phyloP scores from a whole-genome alignment of 495 filamentous ascomycete species.

The Trichocladium uniseriatum region DNA sequence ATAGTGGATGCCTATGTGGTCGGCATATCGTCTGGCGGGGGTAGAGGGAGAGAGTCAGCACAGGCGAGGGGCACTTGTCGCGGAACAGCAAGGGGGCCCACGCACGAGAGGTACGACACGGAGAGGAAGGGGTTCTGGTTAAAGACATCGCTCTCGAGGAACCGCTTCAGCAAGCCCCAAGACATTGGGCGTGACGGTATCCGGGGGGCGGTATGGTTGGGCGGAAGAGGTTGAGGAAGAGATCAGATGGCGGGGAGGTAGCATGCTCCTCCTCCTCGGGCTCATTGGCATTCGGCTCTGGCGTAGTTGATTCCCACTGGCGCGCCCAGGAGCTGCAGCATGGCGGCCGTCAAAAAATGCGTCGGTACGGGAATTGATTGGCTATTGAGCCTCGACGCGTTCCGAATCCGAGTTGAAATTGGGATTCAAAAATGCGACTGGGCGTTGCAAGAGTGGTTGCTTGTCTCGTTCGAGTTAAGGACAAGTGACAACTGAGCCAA shows the following conservation, averaged over 20 bases:
- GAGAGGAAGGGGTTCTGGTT: conserved; percentile 71
- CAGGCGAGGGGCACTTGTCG: conserved; percentile 4
- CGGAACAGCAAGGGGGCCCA: background rate
- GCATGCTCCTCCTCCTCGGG: conserved; percentile 15
- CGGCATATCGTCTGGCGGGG: conserved; percentile 68
- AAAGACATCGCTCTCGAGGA: conserved; percentile 76
- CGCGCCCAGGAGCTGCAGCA: conserved; percentile 13
- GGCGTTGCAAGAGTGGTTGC: background rate
- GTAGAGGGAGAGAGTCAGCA: conserved; percentile 7
- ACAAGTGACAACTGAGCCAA: conserved; percentile 21
- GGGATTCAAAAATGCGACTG: background rate
- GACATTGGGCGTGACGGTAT: conserved; percentile 32
- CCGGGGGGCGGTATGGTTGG: conserved; percentile 10
- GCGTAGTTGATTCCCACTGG: background rate
- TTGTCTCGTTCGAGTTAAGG: conserved; percentile 4
- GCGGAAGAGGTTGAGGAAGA: conserved; percentile 8
- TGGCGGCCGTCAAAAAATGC: conserved; percentile 11
- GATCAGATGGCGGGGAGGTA: conserved; percentile 13
- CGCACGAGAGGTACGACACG: conserved; percentile 70
- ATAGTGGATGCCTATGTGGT: conserved; percentile 73
- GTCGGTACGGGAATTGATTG: background rate
- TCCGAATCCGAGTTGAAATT: too few species aligned
- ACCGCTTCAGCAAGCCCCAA: conserved; percentile 61
- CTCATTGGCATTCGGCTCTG: conserved; percentile 7
- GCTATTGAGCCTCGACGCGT: background rate